Conservation (phyloP, 2,329 filamentous ascomycete species). For the Leptographium galeiforme region DNA sequence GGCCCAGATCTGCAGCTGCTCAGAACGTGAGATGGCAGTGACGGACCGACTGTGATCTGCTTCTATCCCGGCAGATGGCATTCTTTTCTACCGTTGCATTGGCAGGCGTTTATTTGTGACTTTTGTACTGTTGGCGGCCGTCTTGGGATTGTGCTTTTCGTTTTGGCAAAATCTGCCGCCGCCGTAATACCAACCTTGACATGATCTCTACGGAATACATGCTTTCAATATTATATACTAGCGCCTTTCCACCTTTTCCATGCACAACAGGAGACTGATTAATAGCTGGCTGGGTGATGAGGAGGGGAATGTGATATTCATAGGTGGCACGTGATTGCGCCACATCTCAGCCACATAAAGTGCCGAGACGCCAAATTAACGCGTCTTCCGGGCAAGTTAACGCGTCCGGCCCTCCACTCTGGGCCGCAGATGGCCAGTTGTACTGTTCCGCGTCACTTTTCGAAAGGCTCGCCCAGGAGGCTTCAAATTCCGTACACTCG, state of each 20-base stretch:
- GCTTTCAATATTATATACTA: no score
- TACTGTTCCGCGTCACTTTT: background rate
- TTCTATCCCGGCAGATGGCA: no score
- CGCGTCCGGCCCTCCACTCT: background rate
- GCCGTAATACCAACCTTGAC: background rate
- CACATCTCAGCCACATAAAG: background rate
- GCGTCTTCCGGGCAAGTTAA: constrained; percentile 7
- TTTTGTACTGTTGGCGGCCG: background rate
- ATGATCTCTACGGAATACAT: background rate
- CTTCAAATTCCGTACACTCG: background rate
- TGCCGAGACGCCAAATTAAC: constrained; percentile 9
- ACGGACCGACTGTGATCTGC: no score
- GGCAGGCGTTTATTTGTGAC: background rate
- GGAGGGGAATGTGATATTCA: no score
- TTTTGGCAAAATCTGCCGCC: background rate
- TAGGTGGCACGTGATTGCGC: background rate
- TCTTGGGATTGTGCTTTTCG: background rate
- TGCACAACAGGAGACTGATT: no score
- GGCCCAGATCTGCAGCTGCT: no score
- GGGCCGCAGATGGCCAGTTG: background rate
- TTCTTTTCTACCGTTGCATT: background rate
- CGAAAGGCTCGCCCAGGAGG: background rate
- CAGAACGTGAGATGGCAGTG: no score
- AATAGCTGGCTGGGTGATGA: no score
- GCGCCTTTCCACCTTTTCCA: no score